These are phyloP conservation scores for Alternaria arbusti DNA, from an alignment of 2,329 filamentous ascomycete genomes.

Conservation along the genomic window DNA sequence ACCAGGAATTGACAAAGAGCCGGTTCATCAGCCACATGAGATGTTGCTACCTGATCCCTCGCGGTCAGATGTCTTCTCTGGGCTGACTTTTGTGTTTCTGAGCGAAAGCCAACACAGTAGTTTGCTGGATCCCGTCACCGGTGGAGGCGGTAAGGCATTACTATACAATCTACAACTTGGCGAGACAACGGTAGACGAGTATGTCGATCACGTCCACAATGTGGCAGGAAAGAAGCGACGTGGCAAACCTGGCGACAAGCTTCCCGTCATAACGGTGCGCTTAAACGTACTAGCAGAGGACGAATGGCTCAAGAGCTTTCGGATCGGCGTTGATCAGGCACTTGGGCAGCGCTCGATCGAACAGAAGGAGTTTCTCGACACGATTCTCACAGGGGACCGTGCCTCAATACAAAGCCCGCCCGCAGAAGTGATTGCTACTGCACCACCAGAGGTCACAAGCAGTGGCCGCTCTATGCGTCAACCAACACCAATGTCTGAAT, in stretches of 20 bases:
- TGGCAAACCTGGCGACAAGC: constrained; percentile 67
- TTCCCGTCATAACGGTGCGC: constrained; percentile 79
- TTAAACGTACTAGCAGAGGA: constrained; percentile 50
- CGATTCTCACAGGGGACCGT: constrained; percentile 82
- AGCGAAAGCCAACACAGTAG: constrained; percentile 76
- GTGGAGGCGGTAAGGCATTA: constrained; percentile 82
- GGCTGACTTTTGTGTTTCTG: constrained; percentile 89
- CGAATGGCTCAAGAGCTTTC: constrained; percentile 72
- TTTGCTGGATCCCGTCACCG: constrained; percentile 75
- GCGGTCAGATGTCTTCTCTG: constrained; percentile 77
- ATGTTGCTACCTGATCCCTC: constrained; percentile 73
- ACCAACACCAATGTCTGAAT: constrained; percentile 22
- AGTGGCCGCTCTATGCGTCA: constrained; percentile 22
- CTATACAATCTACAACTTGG: constrained; percentile 66
- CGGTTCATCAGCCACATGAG: constrained; percentile 69
- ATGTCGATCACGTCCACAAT: constrained; percentile 77
- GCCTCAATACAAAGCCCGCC: constrained; percentile 73
- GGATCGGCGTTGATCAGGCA: constrained; percentile 70
- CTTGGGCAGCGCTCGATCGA: constrained; percentile 84
- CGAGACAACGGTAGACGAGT: constrained; percentile 73
- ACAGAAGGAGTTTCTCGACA: constrained; percentile 90
- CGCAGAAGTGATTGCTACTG: constrained; percentile 44
- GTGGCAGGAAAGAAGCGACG: constrained; percentile 76
- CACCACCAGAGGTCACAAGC: constrained; percentile 15
- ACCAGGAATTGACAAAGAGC: constrained; percentile 77